Conservation (phyloP, 1,284 basidiomycete genomes). For the Rhodotorula sp. region DNA sequence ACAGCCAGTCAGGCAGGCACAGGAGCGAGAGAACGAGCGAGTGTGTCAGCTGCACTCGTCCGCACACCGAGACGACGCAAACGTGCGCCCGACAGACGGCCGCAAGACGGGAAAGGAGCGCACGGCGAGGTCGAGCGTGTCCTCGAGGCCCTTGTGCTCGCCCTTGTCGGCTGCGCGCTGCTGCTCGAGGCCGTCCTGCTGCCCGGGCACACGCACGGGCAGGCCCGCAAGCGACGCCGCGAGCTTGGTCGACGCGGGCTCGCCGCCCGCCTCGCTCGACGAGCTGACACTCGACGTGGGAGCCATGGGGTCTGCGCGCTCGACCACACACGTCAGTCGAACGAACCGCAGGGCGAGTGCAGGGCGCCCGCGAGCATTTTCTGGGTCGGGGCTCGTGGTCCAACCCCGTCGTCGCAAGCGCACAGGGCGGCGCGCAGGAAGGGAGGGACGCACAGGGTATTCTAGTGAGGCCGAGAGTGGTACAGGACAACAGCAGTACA, state of each 20-base stretch:
- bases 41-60: background rate
- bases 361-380: background rate
- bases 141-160: slow-evolving; percentile 52
- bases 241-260: slow-evolving; percentile 2
- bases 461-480: background rate
- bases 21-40: background rate
- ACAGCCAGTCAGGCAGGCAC: background rate
- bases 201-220: slow-evolving; percentile 21
- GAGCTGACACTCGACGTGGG: slow-evolving; percentile 28
- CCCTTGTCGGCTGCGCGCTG: background rate
- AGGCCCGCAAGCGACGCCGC: slow-evolving; percentile 36
- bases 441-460: background rate
- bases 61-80: background rate
- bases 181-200: slow-evolving; percentile 3
- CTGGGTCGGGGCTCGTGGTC: background rate
- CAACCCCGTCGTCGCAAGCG: background rate
- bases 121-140: slow-evolving; percentile 62
- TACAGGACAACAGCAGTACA: background rate
- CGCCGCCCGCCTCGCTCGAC: slow-evolving; percentile 15
- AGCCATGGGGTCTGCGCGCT: background rate
- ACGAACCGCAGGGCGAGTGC: background rate
- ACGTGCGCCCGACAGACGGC: no score
- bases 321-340: background rate
- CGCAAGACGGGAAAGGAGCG: slow-evolving; percentile 37
- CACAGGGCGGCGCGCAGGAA: background rate